Evolutionary conservation across 192 early-diverging fungal species (phyloP).

Genomic region (Backusella psychrophila): DNA sequence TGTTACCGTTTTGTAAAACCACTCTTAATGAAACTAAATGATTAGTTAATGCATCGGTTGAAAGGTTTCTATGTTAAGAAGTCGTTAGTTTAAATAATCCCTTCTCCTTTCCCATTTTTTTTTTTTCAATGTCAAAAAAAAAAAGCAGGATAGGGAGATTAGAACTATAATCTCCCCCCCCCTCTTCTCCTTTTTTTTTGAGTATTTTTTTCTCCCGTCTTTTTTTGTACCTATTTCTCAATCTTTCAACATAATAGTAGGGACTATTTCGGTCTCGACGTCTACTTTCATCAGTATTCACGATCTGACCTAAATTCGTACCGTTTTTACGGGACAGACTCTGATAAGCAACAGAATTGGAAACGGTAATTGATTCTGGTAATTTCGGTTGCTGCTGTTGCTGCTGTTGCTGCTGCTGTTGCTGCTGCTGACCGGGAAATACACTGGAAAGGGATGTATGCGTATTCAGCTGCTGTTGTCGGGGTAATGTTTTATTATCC

Average conservation of each 20-base stretch:
- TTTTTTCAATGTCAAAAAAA: background rate
- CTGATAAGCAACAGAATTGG: conserved; percentile 5
- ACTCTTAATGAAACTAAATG: conserved; percentile 38
- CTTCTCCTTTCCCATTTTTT: background rate
- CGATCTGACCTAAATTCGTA: background rate
- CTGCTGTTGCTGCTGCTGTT: background rate
- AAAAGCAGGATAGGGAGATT: no score
- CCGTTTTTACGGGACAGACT: conserved; percentile 20
- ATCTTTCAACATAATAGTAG: conserved; percentile 27
- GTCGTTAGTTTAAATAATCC: background rate
- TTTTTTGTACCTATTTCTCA: conserved; percentile 23
- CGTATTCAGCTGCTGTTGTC: background rate
- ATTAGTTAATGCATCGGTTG: conserved; percentile 39
- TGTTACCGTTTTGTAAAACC: conserved; percentile 38
- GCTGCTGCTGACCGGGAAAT: background rate
- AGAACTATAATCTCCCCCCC: no score
- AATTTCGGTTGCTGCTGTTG: no score
- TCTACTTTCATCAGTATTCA: background rate
- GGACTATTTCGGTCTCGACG: conserved; percentile 26
- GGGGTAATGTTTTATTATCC: conserved; percentile 15
- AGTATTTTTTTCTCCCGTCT: background rate
- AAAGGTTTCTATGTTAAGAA: conserved; percentile 5
- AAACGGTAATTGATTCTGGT: conserved; percentile 1
- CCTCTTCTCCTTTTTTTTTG: background rate
- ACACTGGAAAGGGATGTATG: background rate